Evolutionary conservation across 2,329 filamentous ascomycete species (phyloP), one percentile per base, ranked within the genome.

Genomic region (Alternaria angustiovoidea): DNA sequence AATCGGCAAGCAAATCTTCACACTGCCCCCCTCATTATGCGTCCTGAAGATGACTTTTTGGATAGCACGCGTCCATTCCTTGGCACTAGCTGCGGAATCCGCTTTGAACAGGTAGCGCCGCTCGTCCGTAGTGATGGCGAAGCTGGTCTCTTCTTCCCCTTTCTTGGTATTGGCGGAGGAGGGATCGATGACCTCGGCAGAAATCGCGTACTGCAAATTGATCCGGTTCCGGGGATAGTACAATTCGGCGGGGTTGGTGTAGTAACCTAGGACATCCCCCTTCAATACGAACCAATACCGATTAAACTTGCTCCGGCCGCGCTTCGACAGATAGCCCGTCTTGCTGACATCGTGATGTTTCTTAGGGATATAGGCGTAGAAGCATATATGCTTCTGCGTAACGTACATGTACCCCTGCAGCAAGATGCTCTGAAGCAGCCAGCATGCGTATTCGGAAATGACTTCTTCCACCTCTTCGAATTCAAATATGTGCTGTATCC

Each of bases 401-500:
- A 99, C 92, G 80, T 98, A 98, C 86, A 99, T 90, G 76, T 95
- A 97, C 6, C 95, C 95, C 75, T 97, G 93, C 8, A 98, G 85
- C 30, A 98, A 83, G 44, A 97, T 93, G 73, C 91, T 97, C 76
- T 97, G 93, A 34, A 98, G 81, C 39, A 98, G 82, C 89, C 93
- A 97, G 80, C 94, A 98, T 8, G 93, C 91, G 75, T 96, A 97
- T 81, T 98, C 94, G 77, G 91, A 89, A 62, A 97, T 88, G 22
- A 98, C 92, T 62, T 93, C 90, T 75, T 99, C 95, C 0, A 91
- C 86, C 38, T 87, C 83, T 28, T 93, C 88, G 67, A 97, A 95
- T 51, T 90, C 73, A 57, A 80, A 80, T 14, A 80, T 78, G 62
- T 95, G 89, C 83, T 89, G 93, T 38, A 97, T 79, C 58, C 89